phyloP scores from a whole-genome alignment of 768 basidiomycete genomes.

The Pisolithus marmoratus region DNA sequence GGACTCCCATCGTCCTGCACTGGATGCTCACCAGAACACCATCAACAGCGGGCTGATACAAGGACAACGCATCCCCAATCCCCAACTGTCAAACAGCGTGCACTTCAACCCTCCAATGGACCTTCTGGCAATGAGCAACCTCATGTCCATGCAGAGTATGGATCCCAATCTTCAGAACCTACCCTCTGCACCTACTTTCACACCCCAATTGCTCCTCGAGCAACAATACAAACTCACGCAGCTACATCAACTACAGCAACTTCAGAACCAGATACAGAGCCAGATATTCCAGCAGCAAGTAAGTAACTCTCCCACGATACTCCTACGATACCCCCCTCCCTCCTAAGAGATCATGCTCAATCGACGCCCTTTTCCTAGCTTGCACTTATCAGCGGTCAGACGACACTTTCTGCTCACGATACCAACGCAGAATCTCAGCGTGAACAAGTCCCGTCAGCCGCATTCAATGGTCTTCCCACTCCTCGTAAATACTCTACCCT shows the following conservation, averaged over 20 bases:
- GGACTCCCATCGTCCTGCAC: slow-evolving; percentile 19
- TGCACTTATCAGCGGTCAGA: slow-evolving; percentile 55
- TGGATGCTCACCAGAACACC: slow-evolving; percentile 17
- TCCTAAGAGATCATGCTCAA: slow-evolving; percentile 4
- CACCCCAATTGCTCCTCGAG: slow-evolving; percentile 54
- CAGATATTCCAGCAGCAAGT: slow-evolving; percentile 92
- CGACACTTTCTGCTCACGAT: slow-evolving; percentile 30
- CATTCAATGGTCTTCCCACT: slow-evolving; percentile 56
- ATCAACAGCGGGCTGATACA: slow-evolving; percentile 1
- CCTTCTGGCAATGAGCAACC: slow-evolving; percentile 37
- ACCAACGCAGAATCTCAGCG: slow-evolving; percentile 31
- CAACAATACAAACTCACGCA: slow-evolving; percentile 77
- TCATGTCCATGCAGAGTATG: slow-evolving; percentile 46
- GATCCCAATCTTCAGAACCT: slow-evolving; percentile 18
- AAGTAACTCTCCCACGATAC: slow-evolving; percentile 15
- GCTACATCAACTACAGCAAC: slow-evolving; percentile 70
- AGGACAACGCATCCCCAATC: slow-evolving; percentile 13
- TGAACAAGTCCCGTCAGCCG: slow-evolving; percentile 21
- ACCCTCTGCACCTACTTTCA: slow-evolving; percentile 21
- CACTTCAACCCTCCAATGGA: slow-evolving; percentile 38
- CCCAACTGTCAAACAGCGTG: slow-evolving; percentile 7
- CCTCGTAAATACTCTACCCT: slow-evolving; percentile 44
- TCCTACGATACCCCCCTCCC: neutral
- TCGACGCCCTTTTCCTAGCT: slow-evolving; percentile 38
- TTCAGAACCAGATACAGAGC: slow-evolving; percentile 80